phyloP scores from a whole-genome alignment of 495 filamentous ascomycete genomes.

The Lophiostoma macrostomum region DNA sequence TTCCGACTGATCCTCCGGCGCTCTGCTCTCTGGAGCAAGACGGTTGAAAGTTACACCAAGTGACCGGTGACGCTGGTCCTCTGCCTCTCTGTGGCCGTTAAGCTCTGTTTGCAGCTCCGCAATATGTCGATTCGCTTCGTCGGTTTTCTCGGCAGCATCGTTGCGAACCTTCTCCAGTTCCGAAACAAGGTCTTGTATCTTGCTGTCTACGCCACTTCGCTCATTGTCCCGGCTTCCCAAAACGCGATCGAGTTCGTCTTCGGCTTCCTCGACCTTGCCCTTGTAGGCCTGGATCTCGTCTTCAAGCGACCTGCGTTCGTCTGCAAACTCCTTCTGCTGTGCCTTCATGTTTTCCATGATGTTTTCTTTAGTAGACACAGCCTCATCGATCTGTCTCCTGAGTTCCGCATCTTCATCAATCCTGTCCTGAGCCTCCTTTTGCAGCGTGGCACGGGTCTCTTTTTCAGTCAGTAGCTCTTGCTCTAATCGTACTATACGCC shows the following conservation, averaged over 20 bases:
- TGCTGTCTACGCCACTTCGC: conserved; percentile 63
- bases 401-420: conserved; percentile 62
- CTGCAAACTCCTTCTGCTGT: conserved; percentile 79
- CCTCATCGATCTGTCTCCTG: conserved; percentile 71
- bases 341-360: conserved; percentile 93
- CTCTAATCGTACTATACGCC: conserved; percentile 76
- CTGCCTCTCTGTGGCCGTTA: conserved; percentile 47
- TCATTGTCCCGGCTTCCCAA: conserved; percentile 81
- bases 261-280: conserved; percentile 74
- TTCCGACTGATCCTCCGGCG: conserved; percentile 56
- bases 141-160: conserved; percentile 55
- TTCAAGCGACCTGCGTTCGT: conserved; percentile 77
- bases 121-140: conserved; percentile 47
- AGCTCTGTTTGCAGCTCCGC: conserved; percentile 50
- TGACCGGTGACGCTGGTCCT: conserved; percentile 52
- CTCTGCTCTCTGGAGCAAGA: conserved; percentile 53
- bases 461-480: conserved; percentile 64
- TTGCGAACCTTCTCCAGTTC: conserved; percentile 64
- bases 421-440: conserved; percentile 57
- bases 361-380: conserved; percentile 87
- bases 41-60: conserved; percentile 62
- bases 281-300: conserved; percentile 72
- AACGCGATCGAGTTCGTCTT: conserved; percentile 83
- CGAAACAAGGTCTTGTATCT: conserved; percentile 61
- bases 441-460: conserved; percentile 52